These are phyloP conservation scores for Rhizopogon vulgaris DNA, from an alignment of 768 basidiomycete genomes.

Conservation along the genomic window DNA sequence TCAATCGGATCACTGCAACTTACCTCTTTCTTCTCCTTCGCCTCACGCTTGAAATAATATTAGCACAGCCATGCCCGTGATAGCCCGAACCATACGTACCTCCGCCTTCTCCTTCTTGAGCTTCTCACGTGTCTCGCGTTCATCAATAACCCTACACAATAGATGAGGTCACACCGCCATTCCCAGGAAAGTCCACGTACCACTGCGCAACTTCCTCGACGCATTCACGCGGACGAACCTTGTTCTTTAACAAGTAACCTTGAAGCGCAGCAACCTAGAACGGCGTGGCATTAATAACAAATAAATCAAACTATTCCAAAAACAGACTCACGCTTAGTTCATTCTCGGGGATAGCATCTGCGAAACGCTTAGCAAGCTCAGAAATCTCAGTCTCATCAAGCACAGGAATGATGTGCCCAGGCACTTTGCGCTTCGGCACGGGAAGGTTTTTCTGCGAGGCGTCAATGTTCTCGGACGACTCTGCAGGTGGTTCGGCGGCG, in stretches of 20 bases:
- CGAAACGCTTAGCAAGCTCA: conserved; percentile 76
- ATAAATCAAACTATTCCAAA: not conserved
- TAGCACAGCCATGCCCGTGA: not conserved
- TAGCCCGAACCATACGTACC: conserved; percentile 23
- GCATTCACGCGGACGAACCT: conserved; percentile 82
- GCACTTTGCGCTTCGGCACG: conserved; percentile 56
- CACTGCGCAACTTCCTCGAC: conserved; percentile 77
- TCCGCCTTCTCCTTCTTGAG: conserved; percentile 75
- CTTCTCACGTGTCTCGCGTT: conserved; percentile 79
- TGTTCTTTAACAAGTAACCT: conserved; percentile 84
- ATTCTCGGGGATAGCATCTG: conserved; percentile 77
- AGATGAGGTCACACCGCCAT: conserved; percentile 2
- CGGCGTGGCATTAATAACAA: conserved; percentile 1
- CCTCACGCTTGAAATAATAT: conserved; percentile 52
- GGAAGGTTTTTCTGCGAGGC: conserved; percentile 63
- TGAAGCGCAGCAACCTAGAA: conserved; percentile 73
- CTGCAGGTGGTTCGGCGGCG: conserved; percentile 2
- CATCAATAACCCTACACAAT: conserved; percentile 49
- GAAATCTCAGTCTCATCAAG: conserved; percentile 72
- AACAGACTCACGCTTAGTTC: conserved; percentile 68
- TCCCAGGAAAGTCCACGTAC: conserved; percentile 27
- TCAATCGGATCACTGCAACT: conserved; percentile 3
- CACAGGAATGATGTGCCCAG: conserved; percentile 55
- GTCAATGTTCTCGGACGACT: conserved; percentile 27
- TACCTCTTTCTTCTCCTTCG: conserved; percentile 73